Conservation (phyloP, 2,329 filamentous ascomycete species). For the Biscogniauxia mediterranea region DNA sequence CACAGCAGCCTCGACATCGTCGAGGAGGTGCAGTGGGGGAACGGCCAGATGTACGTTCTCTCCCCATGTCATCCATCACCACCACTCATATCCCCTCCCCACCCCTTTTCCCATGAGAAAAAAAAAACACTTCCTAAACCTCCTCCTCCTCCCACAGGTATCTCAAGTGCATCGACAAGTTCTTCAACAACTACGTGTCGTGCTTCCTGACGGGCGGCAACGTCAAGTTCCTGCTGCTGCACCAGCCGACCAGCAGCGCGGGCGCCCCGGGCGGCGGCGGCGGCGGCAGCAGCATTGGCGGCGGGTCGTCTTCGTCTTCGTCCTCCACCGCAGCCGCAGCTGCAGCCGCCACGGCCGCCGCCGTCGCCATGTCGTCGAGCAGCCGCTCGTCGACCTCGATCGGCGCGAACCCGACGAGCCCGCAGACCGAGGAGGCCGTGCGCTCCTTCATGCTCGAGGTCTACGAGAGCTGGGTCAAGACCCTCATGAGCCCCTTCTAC, state of each 20-base stretch:
- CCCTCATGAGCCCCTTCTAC: slow-evolving; percentile 97
- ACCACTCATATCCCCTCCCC: too few relatives aligned
- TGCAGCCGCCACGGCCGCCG: too few relatives aligned
- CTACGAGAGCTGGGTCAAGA: slow-evolving; percentile 96
- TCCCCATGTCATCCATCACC: not conserved
- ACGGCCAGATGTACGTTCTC: slow-evolving; percentile 67
- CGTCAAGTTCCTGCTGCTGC: slow-evolving; percentile 90
- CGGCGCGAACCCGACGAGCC: slow-evolving; percentile 79
- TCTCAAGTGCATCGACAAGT: slow-evolving; percentile 93
- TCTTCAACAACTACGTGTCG: slow-evolving; percentile 92
- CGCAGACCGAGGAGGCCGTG: slow-evolving; percentile 92
- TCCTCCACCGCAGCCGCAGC: slow-evolving; percentile 6
- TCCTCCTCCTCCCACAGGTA: slow-evolving; percentile 50
- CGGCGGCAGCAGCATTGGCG: not conserved
- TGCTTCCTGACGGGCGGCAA: slow-evolving; percentile 93
- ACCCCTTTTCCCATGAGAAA: too few relatives aligned
- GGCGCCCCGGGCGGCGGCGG: slow-evolving; percentile 33
- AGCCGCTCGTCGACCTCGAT: slow-evolving; percentile 59
- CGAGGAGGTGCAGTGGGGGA: slow-evolving; percentile 94
- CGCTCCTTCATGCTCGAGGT: slow-evolving; percentile 93
- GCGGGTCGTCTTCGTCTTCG: too few relatives aligned
- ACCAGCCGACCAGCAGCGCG: slow-evolving; percentile 65
- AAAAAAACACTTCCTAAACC: not conserved
- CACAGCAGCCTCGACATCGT: slow-evolving; percentile 93
- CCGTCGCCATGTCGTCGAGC: slow-evolving; percentile 2